These are phyloP conservation scores for Heterobasidion occidentale DNA, from an alignment of 1,284 basidiomycete genomes.

Conservation along the genomic window DNA sequence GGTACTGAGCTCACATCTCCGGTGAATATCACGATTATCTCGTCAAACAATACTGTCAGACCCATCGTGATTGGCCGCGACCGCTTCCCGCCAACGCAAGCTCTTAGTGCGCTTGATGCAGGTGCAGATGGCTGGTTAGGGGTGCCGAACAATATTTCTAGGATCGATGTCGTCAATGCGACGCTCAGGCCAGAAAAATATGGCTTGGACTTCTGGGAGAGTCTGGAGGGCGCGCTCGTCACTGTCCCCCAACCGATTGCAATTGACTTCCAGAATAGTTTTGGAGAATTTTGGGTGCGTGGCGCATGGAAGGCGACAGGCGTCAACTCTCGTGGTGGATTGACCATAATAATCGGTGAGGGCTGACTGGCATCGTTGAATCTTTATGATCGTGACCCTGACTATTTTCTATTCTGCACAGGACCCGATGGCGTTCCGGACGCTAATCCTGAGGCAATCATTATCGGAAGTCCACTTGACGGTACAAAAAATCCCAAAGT, in stretches of 20 bases:
- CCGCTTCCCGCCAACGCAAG: slow-evolving; percentile 43
- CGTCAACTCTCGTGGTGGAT: slow-evolving; percentile 48
- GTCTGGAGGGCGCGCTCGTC: slow-evolving; percentile 54
- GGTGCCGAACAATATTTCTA: slow-evolving; percentile 46
- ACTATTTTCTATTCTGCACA: slow-evolving; percentile 13
- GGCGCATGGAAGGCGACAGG: slow-evolving; percentile 53
- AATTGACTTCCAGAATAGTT: slow-evolving; percentile 43
- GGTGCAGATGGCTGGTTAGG: slow-evolving; percentile 49
- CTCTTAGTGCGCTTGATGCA: slow-evolving; percentile 40
- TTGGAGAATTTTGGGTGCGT: slow-evolving; percentile 53
- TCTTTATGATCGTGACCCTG: background rate
- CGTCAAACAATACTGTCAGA: slow-evolving; percentile 35
- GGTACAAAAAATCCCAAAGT: slow-evolving; percentile 43
- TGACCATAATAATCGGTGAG: slow-evolving; percentile 42
- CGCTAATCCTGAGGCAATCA: slow-evolving; percentile 49
- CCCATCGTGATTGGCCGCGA: slow-evolving; percentile 49
- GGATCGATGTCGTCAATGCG: slow-evolving; percentile 36
- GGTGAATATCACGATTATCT: slow-evolving; percentile 35
- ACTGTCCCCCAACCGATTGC: slow-evolving; percentile 42
- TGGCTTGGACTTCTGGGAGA: slow-evolving; percentile 62
- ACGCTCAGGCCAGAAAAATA: slow-evolving; percentile 41
- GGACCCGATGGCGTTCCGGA: slow-evolving; percentile 41
- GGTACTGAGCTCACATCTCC: slow-evolving; percentile 44
- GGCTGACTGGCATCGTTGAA: slow-evolving; percentile 6
- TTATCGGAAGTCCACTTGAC: slow-evolving; percentile 49